These are phyloP conservation scores for Waltiozyma sp. DNA, from an alignment of 1,139 yeast species.

Conservation along the genomic window DNA sequence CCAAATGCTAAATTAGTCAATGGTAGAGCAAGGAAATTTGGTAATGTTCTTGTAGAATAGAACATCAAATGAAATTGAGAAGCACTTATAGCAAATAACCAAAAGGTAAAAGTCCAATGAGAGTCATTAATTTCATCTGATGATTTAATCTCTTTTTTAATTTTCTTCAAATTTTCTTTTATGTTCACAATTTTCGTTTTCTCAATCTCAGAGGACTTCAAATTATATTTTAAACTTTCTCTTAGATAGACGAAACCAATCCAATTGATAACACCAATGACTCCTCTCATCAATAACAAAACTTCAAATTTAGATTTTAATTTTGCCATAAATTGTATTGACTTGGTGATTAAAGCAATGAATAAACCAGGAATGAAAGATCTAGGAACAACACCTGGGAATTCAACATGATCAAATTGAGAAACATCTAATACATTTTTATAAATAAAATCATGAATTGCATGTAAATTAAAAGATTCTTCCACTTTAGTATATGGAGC, in stretches of 20 bases:
- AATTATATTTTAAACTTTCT: conserved; percentile 20
- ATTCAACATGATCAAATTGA: conserved; percentile 60
- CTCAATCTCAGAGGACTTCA: conserved; percentile 8
- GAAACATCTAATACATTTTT: conserved; percentile 40
- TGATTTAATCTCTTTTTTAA: conserved; percentile 6
- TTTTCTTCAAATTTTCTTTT: conserved; percentile 7
- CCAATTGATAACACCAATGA: conserved; percentile 44
- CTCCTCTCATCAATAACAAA: conserved; percentile 39
- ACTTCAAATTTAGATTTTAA: conserved; percentile 27
- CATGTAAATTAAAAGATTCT: conserved; percentile 87
- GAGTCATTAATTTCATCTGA: conserved; percentile 3
- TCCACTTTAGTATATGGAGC: conserved; percentile 90
- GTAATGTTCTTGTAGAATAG: conserved; percentile 73
- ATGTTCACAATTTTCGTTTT: conserved; percentile 1
- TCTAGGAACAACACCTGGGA: conserved; percentile 88
- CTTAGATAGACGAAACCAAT: conserved; percentile 24
- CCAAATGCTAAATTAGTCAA: conserved; percentile 48
- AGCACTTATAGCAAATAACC: conserved; percentile 48
- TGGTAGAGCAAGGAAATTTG: conserved; percentile 80
- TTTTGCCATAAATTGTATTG: conserved; percentile 18
- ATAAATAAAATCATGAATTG: conserved; percentile 68
- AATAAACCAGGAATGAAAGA: conserved; percentile 69
- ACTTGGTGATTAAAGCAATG: conserved; percentile 34
- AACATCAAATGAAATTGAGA: conserved; percentile 73
- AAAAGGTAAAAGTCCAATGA: conserved; percentile 29